Evolutionary conservation across 2,329 filamentous ascomycete species (phyloP).

Genomic region (Fusarium sp.): DNA sequence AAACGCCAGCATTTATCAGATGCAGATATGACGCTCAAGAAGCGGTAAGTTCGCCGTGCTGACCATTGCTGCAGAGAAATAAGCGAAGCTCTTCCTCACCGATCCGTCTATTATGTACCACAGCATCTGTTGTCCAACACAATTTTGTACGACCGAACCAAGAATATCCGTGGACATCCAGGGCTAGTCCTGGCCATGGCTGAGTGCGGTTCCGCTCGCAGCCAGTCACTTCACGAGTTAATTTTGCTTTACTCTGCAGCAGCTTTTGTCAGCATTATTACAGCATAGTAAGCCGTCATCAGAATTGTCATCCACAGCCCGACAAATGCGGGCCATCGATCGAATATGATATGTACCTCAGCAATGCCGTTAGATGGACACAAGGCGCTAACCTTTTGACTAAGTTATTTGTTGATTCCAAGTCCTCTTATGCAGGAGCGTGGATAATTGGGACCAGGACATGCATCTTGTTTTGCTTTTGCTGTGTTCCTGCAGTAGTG

Average conservation of each 20-base stretch:
- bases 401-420: slow-evolving; percentile 6
- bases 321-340: slow-evolving; percentile 31
- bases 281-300: slow-evolving; percentile 31
- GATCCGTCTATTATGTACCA: slow-evolving; percentile 5
- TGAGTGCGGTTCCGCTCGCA: slow-evolving; percentile 30
- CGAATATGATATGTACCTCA: slow-evolving; percentile 6
- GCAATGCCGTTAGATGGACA: slow-evolving; percentile 13
- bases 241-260: background rate
- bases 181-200: background rate
- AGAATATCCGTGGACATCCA: slow-evolving; percentile 6
- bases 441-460: slow-evolving; percentile 25
- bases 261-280: slow-evolving; percentile 27
- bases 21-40: slow-evolving; percentile 10
- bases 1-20: slow-evolving; percentile 1
- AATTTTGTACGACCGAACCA: slow-evolving; percentile 15
- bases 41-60: background rate
- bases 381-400: slow-evolving; percentile 32
- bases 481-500: slow-evolving; percentile 47
- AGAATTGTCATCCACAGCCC: slow-evolving; percentile 16
- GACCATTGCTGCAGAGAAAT: slow-evolving; percentile 6
- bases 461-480: slow-evolving; percentile 31
- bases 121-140: slow-evolving; percentile 13
- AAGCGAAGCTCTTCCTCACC: slow-evolving; percentile 28
- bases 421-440: slow-evolving; percentile 28
- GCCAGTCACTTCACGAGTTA: slow-evolving; percentile 3